Evolutionary conservation across 2,329 filamentous ascomycete genomes (phyloP).

Genomic region (Aureobasidium sp.): DNA sequence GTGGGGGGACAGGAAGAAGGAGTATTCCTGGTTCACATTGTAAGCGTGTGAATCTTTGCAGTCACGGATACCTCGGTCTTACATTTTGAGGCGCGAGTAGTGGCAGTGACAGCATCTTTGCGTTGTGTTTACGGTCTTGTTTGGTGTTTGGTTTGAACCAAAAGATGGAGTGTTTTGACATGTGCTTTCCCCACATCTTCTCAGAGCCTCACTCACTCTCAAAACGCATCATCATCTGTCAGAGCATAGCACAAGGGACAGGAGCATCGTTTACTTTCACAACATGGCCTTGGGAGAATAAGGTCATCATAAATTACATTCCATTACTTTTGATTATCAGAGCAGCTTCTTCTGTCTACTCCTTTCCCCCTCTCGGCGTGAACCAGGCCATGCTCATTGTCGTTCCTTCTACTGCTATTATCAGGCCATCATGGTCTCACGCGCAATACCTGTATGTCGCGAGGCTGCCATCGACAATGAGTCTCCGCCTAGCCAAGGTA

Average conservation of each 20-base stretch:
- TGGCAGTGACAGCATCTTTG: slow-evolving; percentile 43
- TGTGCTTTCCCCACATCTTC: background rate
- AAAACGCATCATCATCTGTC: background rate
- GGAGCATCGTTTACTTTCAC: background rate
- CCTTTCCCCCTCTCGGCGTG: background rate
- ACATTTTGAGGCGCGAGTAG: slow-evolving; percentile 64
- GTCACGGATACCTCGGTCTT: slow-evolving; percentile 19
- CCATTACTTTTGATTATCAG: slow-evolving; percentile 6
- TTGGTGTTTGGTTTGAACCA: background rate
- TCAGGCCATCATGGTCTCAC: background rate
- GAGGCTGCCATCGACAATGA: background rate
- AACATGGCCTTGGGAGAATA: background rate
- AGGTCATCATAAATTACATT: background rate
- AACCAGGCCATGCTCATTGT: background rate
- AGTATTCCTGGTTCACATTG: slow-evolving; percentile 12
- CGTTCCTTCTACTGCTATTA: background rate
- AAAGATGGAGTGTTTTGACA: slow-evolving; percentile 8
- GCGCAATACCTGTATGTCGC: background rate
- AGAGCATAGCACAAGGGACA: background rate
- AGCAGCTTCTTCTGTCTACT: background rate
- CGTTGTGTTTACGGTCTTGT: background rate
- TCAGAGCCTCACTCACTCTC: background rate
- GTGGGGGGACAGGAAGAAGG: slow-evolving; percentile 15
- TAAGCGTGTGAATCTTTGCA: background rate
- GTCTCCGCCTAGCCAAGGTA: background rate